phyloP scores from a whole-genome alignment of 805 yeast species.

The Metschnikowia anglica region DNA sequence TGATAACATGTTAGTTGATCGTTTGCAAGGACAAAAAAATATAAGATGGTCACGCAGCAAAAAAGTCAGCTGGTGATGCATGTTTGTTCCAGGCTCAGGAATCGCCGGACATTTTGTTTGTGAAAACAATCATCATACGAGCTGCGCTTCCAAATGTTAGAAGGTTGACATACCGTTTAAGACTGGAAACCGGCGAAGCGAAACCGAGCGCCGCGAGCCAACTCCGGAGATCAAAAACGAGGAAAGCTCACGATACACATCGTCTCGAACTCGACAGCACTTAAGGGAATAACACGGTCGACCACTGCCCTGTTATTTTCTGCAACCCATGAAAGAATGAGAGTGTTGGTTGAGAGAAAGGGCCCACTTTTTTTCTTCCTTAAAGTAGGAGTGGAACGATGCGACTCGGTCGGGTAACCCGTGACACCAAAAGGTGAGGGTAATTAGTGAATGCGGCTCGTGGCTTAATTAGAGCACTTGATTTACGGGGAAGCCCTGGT shows the following conservation, averaged over 20 bases:
- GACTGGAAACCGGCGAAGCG: background rate
- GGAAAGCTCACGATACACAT: background rate
- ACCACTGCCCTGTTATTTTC: too few relatives aligned
- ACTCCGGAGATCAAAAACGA: slow-evolving; percentile 1
- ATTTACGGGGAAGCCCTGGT: too few relatives aligned
- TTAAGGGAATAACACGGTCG: too few relatives aligned
- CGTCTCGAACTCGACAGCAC: background rate
- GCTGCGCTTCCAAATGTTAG: slow-evolving; percentile 8
- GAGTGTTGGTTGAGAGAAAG: background rate
- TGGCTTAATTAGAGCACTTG: too few relatives aligned
- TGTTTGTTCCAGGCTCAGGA: slow-evolving; percentile 79
- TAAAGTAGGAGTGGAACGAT: background rate
- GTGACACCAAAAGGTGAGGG: background rate
- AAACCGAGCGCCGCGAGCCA: background rate
- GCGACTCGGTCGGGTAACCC: slow-evolving; percentile 10
- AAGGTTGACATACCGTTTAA: slow-evolving; percentile 9
- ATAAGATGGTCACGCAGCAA: slow-evolving; percentile 6
- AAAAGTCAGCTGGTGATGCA: slow-evolving; percentile 95
- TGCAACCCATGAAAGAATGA: too few relatives aligned
- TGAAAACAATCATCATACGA: slow-evolving; percentile 24
- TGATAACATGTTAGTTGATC: slow-evolving; percentile 4
- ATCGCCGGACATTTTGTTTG: slow-evolving; percentile 44
- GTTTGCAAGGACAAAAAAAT: background rate
- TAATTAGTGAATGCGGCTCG: background rate
- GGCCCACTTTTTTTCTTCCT: slow-evolving; percentile 2